A percentile compares a stretch with the other conserved stretches of the same genome.
phyloP scores from a whole-genome alignment of 2,329 filamentous ascomycete genomes.

The Teratosphaeria gauchensis region DNA sequence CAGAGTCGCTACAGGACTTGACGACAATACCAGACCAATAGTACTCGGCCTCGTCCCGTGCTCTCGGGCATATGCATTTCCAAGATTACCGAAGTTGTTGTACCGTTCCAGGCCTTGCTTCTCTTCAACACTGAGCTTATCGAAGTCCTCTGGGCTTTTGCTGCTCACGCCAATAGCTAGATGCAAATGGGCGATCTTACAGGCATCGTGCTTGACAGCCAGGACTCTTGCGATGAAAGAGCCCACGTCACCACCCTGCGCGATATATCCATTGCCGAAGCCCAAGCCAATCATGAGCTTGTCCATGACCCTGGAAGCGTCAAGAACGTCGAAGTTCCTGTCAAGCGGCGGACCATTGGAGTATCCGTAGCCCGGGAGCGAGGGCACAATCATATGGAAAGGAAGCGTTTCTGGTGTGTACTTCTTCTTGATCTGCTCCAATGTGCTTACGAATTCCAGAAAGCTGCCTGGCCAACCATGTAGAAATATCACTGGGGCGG shows the following conservation, averaged over 20 bases:
- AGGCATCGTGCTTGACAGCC: slow-evolving; percentile 33
- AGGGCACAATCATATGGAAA: slow-evolving; percentile 49
- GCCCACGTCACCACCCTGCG: slow-evolving; percentile 50
- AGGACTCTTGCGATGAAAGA: slow-evolving; percentile 36
- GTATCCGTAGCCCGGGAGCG: slow-evolving; percentile 45
- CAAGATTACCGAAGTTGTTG: slow-evolving; percentile 22
- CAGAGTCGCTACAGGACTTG: slow-evolving; percentile 46
- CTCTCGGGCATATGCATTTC: slow-evolving; percentile 41
- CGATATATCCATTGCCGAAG: slow-evolving; percentile 42
- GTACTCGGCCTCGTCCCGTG: slow-evolving; percentile 48
- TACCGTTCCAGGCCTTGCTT: slow-evolving; percentile 13
- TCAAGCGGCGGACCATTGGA: slow-evolving; percentile 40
- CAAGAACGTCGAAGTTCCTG: slow-evolving; percentile 32
- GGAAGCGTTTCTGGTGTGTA: slow-evolving; percentile 44
- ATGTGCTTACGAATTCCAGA: slow-evolving; percentile 46
- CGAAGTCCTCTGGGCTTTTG: slow-evolving; percentile 1
- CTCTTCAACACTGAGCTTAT: slow-evolving; percentile 12
- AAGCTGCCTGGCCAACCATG: slow-evolving; percentile 49
- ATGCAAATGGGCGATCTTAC: slow-evolving; percentile 34
- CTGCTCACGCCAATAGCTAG: slow-evolving; percentile 9
- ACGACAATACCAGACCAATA: slow-evolving; percentile 43
- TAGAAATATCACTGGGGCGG: slow-evolving; percentile 42
- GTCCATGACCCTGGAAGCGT: slow-evolving; percentile 39
- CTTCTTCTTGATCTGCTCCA: slow-evolving; percentile 37
- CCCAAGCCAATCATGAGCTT: slow-evolving; percentile 45